These are phyloP conservation scores for Tolypocladium guangdongense DNA, from an alignment of 2,329 filamentous ascomycete genomes.

Conservation along the genomic window DNA sequence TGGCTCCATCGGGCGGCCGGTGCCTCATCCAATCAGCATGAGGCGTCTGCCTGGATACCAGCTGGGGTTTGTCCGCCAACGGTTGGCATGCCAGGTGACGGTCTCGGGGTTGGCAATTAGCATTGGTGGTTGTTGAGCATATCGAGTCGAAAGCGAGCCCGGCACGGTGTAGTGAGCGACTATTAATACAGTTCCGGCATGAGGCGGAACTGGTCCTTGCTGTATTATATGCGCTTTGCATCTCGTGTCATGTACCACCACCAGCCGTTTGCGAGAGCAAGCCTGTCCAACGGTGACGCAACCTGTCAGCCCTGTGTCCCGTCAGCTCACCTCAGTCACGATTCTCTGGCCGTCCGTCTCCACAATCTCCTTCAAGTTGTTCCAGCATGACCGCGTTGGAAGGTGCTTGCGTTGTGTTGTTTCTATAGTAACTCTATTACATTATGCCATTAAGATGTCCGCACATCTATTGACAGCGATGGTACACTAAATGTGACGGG, in stretches of 20 bases:
- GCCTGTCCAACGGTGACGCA: not conserved
- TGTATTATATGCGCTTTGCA: not conserved
- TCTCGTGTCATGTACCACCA: not conserved
- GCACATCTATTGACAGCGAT: conserved; percentile 24
- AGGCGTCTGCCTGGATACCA: too few relatives aligned
- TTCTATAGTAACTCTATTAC: not conserved
- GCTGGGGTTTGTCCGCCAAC: not conserved
- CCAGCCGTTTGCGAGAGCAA: not conserved
- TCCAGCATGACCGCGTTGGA: not conserved
- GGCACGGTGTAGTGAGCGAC: too few relatives aligned
- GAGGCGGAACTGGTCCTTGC: not conserved
- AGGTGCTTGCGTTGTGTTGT: not conserved
- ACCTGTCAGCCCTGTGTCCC: not conserved
- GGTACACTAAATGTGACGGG: conserved; percentile 39
- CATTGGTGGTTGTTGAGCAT: not conserved
- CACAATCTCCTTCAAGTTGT: not conserved
- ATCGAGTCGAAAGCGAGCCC: not conserved
- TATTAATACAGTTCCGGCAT: too few relatives aligned
- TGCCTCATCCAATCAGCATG: conserved; percentile 16
- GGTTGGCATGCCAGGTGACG: not conserved
- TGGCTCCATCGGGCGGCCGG: conserved; percentile 17
- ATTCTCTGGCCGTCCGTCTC: not conserved
- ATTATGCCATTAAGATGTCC: conserved; percentile 2
- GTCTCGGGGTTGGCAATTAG: not conserved
- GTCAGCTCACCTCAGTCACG: not conserved